Base-by-base conservation (phyloP, 441 rosid genomes). In the Erodium trifolium region DNA sequence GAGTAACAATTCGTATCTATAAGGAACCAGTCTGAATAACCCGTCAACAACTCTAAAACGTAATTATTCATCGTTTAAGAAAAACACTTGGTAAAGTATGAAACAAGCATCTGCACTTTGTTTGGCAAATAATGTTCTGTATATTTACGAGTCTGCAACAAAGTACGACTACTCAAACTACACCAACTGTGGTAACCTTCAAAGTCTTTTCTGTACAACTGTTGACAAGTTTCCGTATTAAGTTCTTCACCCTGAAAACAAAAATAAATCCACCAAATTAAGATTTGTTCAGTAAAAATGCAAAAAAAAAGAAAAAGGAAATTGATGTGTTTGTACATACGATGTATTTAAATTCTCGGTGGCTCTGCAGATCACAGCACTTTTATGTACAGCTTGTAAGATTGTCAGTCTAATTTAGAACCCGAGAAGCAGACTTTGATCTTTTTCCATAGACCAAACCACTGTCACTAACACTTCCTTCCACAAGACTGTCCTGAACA, bases 381-480 rank as follows among this genome's bases (percentile, higher is more conserved):
- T 55, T 17, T 14, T 9, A 37, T 17, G 8, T 57, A 5, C 45
- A 65, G 19, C n/a, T n/a, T 39, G 51, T 13, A 43, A 65, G 29
- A 23, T 67, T 72, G 86, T 79, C 84, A 75, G 60, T 73, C 80
- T 71, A 72, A 73, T 76, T 68, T 69, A 3, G 68, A 37, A 37
- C 74, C 80, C 80, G 71, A 62, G 82, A 78, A 4, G 78, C 59
- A 0, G 66, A 74, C 73, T 80, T 84, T 69, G 79, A 73, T 77
- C 84, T 84, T 82, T 87, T 88, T 14, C 83, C 84, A 51, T 76
- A 78, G 23, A 82, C 75, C 70, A 88, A n/a, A 77, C 93, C 86
- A 14, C 98, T 91, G 80, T 93, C 98, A n/a, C 98, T 91, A 29
- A 84, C 79, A 65, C 97, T 91, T 37, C 98, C 94, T 65, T 87